Evolutionary conservation across 2,329 filamentous ascomycete species (phyloP), one percentile per base, ranked within the genome.

Genomic region (Ascochyta rabiei): DNA sequence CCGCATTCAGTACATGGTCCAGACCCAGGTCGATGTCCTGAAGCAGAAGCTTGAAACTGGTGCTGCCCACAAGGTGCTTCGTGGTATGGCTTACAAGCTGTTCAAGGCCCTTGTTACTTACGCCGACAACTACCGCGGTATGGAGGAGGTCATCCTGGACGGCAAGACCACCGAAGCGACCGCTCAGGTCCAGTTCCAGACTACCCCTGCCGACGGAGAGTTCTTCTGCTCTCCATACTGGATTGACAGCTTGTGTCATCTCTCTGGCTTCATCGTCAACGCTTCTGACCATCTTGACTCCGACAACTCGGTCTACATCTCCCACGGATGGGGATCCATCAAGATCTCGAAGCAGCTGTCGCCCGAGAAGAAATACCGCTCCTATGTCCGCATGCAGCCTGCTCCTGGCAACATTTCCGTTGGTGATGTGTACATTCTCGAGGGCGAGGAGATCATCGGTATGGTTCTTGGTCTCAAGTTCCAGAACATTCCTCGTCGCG

Each of bases 61-160:
- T 34, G 82, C 84, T 51, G 88, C 88, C 24, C 88, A 89, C 71
- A 89, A 89, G 76, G 84, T 92, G 58, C 84, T 88, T 44, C 86
- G 88, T 23, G 88, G 88, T 30, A 84, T 92, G 77, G 87, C 88
- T 13, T 95, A 95, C 82, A 93, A 92, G 76, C 82, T 88, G 46
- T 85, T 85, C 76, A 82, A 82, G 66, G 79, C 81, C 48, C 75
- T 85, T 28, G 83, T 85, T 33, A 81, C 80, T 44, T 86, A 86
- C 62, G 79, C 81, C 53, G 77, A 80, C 53, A 82, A 80, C 64
- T 86, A 83, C 71, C 79, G 82, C 48, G 82, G 81, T 44, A 85
- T 86, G 75, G 77, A 82, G 40, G 82, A 85, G 63, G 83, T 85
- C 42, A 82, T 85, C 44, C 76, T 85, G 10, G 82, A 85, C 65